A percentile compares a stretch with the other conserved stretches of the same genome.
These are phyloP conservation scores for Petrea volubilis DNA, from an alignment of 257 asterid species.

Conservation along the genomic window DNA sequence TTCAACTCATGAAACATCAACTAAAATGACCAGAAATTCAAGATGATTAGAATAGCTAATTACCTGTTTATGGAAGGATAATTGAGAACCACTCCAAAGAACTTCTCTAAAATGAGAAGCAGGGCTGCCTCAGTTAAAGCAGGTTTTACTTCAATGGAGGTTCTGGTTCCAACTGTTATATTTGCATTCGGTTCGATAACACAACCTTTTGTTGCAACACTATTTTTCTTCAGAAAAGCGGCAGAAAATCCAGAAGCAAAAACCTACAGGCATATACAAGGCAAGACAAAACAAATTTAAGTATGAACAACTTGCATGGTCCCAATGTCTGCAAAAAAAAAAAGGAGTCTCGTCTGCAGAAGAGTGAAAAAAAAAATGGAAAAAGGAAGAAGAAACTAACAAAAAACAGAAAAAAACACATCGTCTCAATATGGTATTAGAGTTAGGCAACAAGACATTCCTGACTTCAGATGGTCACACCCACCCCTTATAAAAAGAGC, in stretches of 20 bases:
- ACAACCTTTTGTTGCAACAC: conserved; percentile 71
- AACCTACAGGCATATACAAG: conserved; percentile 46
- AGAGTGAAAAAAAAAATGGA: not conserved
- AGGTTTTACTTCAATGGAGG: conserved; percentile 64
- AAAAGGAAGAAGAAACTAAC: no score
- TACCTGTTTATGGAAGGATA: conserved; percentile 81
- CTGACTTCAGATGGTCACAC: no score
- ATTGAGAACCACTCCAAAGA: conserved; percentile 74
- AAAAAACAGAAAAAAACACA: no score
- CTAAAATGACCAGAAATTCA: not conserved
- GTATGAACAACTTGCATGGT: not conserved
- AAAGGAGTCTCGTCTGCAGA: not conserved
- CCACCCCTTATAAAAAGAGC: no score
- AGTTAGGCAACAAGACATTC: no score
- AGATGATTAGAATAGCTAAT: not conserved
- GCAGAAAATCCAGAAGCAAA: conserved; percentile 96
- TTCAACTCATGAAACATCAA: conserved; percentile 1
- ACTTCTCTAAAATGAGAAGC: conserved; percentile 62
- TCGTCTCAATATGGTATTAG: no score
- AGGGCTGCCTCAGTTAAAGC: conserved; percentile 70
- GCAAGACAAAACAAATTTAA: conserved; percentile 9
- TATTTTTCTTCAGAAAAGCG: conserved; percentile 82
- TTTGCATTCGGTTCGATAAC: conserved; percentile 29
- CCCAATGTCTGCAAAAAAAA: not conserved
- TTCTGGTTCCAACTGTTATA: conserved; percentile 41